Percentiles rank a stretch among this genome's conserved stretches.
phyloP scores from a whole-genome alignment of 768 basidiomycete genomes.

The Rhizopogon vinicolor region DNA sequence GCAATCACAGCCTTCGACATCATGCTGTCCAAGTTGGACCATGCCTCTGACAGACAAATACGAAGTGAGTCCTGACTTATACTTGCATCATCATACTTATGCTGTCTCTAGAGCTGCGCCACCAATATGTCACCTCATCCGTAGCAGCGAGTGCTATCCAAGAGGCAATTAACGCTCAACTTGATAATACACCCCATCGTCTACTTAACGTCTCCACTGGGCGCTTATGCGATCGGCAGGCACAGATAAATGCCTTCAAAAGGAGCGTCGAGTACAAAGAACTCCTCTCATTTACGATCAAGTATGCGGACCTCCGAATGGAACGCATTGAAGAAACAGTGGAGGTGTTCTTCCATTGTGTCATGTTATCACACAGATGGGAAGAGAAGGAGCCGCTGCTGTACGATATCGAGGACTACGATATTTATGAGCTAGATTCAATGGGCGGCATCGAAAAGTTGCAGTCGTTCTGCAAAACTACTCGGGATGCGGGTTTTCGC shows the following conservation, averaged over 20 bases:
- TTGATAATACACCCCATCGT: not conserved
- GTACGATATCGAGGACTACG: not conserved
- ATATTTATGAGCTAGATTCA: not conserved
- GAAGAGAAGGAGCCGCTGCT: not conserved
- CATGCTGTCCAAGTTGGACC: not conserved
- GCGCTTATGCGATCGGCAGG: not conserved
- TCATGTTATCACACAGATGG: not conserved
- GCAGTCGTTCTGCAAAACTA: too few species aligned
- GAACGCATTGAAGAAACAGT: not conserved
- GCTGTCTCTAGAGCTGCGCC: not conserved
- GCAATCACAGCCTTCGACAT: not conserved
- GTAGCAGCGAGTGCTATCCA: not conserved
- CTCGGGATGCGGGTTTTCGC: too few species aligned
- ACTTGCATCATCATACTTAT: too few species aligned
- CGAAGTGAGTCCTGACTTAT: too few species aligned
- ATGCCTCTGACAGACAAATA: not conserved
- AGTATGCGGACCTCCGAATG: not conserved
- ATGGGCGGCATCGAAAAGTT: not conserved
- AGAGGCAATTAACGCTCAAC: not conserved
- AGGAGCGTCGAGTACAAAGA: not conserved
- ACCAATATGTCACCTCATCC: not conserved
- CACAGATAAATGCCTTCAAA: not conserved
- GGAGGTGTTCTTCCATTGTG: not conserved
- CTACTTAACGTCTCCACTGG: not conserved
- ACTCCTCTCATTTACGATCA: not conserved